Conservation (phyloP, 2,329 filamentous ascomycete genomes). For the Arthrinium puccinioides region DNA sequence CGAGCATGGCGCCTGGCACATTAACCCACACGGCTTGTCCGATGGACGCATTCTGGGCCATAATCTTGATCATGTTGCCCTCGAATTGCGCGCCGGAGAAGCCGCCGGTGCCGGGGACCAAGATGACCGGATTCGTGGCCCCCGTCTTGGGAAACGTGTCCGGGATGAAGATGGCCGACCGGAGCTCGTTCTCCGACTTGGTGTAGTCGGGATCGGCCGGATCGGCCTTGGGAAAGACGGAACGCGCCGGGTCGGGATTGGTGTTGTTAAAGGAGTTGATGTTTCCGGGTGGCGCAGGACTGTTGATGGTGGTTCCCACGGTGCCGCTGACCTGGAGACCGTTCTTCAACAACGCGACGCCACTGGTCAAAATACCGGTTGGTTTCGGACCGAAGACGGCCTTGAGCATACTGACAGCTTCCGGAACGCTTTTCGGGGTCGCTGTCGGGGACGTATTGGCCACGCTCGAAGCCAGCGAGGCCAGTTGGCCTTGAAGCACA, state of each 20-base stretch:
- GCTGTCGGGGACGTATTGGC: not conserved
- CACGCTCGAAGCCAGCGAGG: not conserved
- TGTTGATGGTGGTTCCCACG: not conserved
- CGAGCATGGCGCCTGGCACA: constrained; percentile 37
- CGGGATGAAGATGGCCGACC: constrained; percentile 9
- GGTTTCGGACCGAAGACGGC: not conserved
- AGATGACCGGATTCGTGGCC: constrained; percentile 3
- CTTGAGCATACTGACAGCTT: not conserved
- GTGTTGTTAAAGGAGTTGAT: not conserved
- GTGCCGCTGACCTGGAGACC: not conserved
- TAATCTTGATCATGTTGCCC: constrained; percentile 4
- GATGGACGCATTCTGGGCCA: constrained; percentile 26
- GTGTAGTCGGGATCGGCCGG: constrained; percentile 3
- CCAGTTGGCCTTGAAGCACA: not conserved
- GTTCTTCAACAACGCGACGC: not conserved
- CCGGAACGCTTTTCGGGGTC: not conserved
- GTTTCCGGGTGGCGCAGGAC: not conserved
- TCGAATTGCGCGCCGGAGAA: constrained; percentile 4
- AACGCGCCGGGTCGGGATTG: constrained; percentile 5
- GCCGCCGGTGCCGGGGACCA: constrained; percentile 5
- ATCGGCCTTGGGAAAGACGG: constrained; percentile 7
- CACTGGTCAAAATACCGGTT: not conserved
- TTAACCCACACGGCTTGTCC: constrained; percentile 49
- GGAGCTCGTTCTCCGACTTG: constrained; percentile 3
- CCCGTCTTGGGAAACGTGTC: constrained; percentile 9